These are phyloP conservation scores for Fusarium liriodendri DNA, from an alignment of 2,329 filamentous ascomycete species.

Conservation along the genomic window DNA sequence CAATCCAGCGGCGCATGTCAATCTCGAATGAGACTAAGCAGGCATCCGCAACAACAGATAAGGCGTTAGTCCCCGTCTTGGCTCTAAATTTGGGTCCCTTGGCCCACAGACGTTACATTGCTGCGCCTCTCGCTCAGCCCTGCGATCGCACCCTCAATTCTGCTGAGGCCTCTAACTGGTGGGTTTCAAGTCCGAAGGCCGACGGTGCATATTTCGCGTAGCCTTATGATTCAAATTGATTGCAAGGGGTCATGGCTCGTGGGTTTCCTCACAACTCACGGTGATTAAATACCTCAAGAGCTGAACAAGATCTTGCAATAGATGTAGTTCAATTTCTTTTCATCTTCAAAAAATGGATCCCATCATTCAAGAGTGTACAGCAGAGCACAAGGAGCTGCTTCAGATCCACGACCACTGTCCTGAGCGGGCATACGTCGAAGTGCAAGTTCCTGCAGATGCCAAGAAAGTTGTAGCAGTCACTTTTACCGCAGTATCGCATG, in stretches of 20 bases:
- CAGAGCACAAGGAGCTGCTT: slow-evolving; percentile 15
- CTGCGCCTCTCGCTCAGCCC: not conserved
- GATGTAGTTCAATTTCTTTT: too few relatives aligned
- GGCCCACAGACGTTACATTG: not conserved
- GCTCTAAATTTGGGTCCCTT: not conserved
- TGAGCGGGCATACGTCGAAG: slow-evolving; percentile 18
- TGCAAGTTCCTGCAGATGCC: slow-evolving; percentile 24
- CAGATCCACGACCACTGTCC: slow-evolving; percentile 33
- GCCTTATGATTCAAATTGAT: not conserved
- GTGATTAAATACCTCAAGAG: not conserved
- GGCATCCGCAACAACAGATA: not conserved
- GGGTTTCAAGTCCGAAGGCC: not conserved
- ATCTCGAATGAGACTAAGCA: not conserved
- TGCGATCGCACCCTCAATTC: not conserved
- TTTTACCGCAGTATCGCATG: slow-evolving; percentile 16
- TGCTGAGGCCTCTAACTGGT: not conserved
- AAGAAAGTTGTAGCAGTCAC: slow-evolving; percentile 18
- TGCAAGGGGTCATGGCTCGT: not conserved
- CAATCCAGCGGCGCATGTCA: not conserved
- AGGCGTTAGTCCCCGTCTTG: not conserved
- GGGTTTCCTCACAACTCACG: not conserved
- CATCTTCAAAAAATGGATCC: not conserved
- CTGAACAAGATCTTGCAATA: not conserved
- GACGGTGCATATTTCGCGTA: not conserved
- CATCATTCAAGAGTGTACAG: slow-evolving; percentile 1